Evolutionary conservation across 2,329 filamentous ascomycete genomes (phyloP), one percentile per base, ranked within the genome.

Genomic region (Pseudogymnoascus sp.): DNA sequence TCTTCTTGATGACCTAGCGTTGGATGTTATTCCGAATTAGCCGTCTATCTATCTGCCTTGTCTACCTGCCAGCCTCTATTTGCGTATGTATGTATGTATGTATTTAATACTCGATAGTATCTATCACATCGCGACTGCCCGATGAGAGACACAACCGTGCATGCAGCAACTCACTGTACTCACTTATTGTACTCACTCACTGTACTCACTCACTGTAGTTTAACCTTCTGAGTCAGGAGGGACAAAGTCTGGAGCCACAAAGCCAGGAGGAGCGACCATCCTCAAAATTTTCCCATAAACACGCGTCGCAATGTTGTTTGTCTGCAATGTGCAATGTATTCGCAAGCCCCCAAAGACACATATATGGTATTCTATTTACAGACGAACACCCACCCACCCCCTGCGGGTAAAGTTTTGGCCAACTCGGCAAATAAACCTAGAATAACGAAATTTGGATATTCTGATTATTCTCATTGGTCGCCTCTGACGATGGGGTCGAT

Each of bases 191-290:
- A 18, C 44, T 53, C 38, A 40, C 38, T 18, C 46, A 53, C 25
- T 16, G 21, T 25, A 11, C 50, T 53, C 46, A 53, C 46, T 28
- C 46, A 53, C n/a, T 11, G 3, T 7, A 10, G 50, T 56, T 56
- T 56, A 56, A 56, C 50, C 50, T 56, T 56, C 50, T 56, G 50
- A 56, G n/a, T 56, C 50, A 56, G 50, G 25, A 56, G 50, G 50
- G 25, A 56, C 50, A 56, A 34, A 34, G 46, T 56, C 25, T 18
- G 46, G 31, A 16, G 12, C 25, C 31, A 34, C 31, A 34, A 50
- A 50, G 44, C 44, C 12, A 50, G 23, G 44, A 50, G 44, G 38
- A 42, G 38, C 23, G 25, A 4, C 50, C 50, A 34, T 34, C 46
- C 3, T 16, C 8, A 4, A 16, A 34, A 56, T 56, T 18, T 18